phyloP scores from a whole-genome alignment of 164 flowering plant genomes.

The Santalum album region DNA sequence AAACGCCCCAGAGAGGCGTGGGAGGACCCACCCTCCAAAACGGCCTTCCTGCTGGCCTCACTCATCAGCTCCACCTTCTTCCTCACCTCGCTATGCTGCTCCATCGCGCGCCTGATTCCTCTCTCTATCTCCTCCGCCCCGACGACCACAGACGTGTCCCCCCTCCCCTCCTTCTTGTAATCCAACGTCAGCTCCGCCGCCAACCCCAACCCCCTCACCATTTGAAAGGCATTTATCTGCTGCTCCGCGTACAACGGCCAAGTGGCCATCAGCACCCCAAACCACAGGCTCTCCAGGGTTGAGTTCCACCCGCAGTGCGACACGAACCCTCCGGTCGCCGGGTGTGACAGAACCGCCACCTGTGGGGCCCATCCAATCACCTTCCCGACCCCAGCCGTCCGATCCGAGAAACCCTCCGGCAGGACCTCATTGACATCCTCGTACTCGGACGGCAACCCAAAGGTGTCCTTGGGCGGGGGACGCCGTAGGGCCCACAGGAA shows the following conservation, averaged over 20 bases:
- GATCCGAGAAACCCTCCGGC: slow-evolving; percentile 42
- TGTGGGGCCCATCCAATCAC: too few relatives aligned
- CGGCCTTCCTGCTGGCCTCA: slow-evolving; percentile 11
- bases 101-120: slow-evolving; percentile 28
- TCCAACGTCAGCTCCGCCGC: slow-evolving; percentile 28
- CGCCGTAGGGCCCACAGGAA: slow-evolving; percentile 5
- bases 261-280: slow-evolving; percentile 33
- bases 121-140: slow-evolving; percentile 28
- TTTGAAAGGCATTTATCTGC: slow-evolving; percentile 28
- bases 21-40: too few relatives aligned
- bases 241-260: slow-evolving; percentile 57
- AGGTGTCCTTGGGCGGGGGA: too few relatives aligned
- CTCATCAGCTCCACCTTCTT: slow-evolving; percentile 22
- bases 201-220: slow-evolving; percentile 27
- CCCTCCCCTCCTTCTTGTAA: slow-evolving; percentile 9
- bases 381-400: too few relatives aligned
- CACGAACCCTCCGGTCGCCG: too few relatives aligned
- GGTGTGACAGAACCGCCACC: too few relatives aligned
- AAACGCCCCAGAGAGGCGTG: too few relatives aligned
- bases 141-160: slow-evolving; percentile 11
- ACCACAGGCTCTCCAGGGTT: slow-evolving; percentile 24
- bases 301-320: too few relatives aligned
- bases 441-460: slow-evolving; percentile 21
- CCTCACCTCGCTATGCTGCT: slow-evolving; percentile 20
- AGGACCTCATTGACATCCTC: slow-evolving; percentile 37